Evolutionary conservation across 345 rosid genomes (phyloP), one percentile per base, ranked within the genome.

Genomic region (Psidium guajava): DNA sequence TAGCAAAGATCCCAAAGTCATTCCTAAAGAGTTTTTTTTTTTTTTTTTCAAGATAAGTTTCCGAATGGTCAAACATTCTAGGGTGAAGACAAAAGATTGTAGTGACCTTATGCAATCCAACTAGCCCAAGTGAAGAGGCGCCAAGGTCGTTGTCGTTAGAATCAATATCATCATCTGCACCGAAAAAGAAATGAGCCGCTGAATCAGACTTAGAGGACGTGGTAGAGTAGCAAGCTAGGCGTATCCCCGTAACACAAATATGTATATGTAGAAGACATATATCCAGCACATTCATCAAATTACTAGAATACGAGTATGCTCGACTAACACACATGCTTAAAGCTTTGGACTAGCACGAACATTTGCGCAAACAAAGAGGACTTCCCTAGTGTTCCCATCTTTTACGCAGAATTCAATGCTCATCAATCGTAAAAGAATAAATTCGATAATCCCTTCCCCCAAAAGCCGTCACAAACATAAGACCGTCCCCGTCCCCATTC

Each of bases 151-250:
- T 40, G 81, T 83, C 27, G 57, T 77, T 89, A 74, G 91, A 92
- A 82, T 91, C 93, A 56, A 81, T 83, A 83, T 88, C 95, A 88
- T 85, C 88, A 81, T 91, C 96, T 93, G 90, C 87, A 87, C 89
- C 81, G 3, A 84, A 6, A n/a, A 54, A 18, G 22, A 69, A 69
- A 69, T 36, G 77, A 36, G 24, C 77, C 47, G 47, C 77, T 69
- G 15, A 82, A 82, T 49, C 56, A 25, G 27, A 49, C 21, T 44
- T 16, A 22, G 57, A 82, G 40, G 36, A 49, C n/a, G 32, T 25
- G 56, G 55, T 14, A 12, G 40, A 51, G 42, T 49, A 15, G 32
- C 22, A 6, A 51, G 56, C 24, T 61, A 84, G 40, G 77, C 22
- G 47, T 6, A 18, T 32, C 47, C 77, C 77, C 77, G 5, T 52